phyloP scores from a whole-genome alignment of 768 basidiomycete genomes.

The Mycena indigotica region DNA sequence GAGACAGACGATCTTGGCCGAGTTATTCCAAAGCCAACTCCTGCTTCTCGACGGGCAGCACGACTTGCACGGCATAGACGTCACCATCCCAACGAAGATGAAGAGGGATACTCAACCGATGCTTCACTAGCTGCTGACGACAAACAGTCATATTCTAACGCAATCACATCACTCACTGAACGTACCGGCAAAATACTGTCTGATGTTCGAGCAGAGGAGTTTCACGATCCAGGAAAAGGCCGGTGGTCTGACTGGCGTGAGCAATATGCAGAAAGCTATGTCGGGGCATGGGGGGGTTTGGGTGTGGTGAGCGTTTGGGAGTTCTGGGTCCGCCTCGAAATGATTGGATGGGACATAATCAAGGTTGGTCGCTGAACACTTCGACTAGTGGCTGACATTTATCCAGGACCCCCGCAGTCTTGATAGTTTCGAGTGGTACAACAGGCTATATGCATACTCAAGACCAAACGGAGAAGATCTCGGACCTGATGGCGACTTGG shows the following conservation, averaged over 20 bases:
- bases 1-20: slow-evolving; percentile 68
- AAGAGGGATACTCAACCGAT: slow-evolving; percentile 88
- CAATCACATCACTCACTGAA: slow-evolving; percentile 54
- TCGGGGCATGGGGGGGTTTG: slow-evolving; percentile 89
- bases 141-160: slow-evolving; percentile 65
- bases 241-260: slow-evolving; percentile 71
- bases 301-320: slow-evolving; percentile 90
- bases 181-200: slow-evolving; percentile 63
- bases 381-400: no score
- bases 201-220: slow-evolving; percentile 85
- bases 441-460: slow-evolving; percentile 76
- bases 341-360: slow-evolving; percentile 86
- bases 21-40: slow-evolving; percentile 46
- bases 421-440: slow-evolving; percentile 86
- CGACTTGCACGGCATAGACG: slow-evolving; percentile 58
- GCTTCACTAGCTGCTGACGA: slow-evolving; percentile 69
- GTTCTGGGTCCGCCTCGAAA: slow-evolving; percentile 89
- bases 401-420: slow-evolving; percentile 55
- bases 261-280: slow-evolving; percentile 78
- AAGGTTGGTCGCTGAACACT: slow-evolving; percentile 53
- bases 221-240: slow-evolving; percentile 76
- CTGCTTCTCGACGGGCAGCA: slow-evolving; percentile 54
- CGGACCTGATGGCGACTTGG: slow-evolving; percentile 84
- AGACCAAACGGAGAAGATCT: slow-evolving; percentile 50
- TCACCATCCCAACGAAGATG: slow-evolving; percentile 31